Base-by-base conservation (phyloP, 352 stramenopile genomes). In the Phytophthora citricola region DNA sequence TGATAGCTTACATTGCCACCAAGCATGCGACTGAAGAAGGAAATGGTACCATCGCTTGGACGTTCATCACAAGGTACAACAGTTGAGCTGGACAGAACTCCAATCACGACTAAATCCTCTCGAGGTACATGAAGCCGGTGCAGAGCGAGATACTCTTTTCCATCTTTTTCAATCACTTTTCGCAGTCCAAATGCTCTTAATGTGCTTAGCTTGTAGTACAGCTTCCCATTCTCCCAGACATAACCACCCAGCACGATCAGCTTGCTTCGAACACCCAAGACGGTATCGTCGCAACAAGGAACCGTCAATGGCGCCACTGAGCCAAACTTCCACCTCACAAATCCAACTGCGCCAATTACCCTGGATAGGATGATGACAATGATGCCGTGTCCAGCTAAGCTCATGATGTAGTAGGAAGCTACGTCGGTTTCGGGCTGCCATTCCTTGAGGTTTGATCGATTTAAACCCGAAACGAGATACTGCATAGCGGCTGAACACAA, bases 351-450 rank as follows among this genome's bases (percentile, higher is more conserved):
- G 17, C 47, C 29, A 34, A 22, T 11, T 41, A 54, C 29, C 40
- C 47, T 40, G 20, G 47, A 41, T 31, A 41, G 4, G 20, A 54
- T 54, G 15, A 59, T 12, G 7, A 71, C 56, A n/a, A 71, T 63
- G 7, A 58, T 40, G 7, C 56, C 63, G 17, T 67, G 63, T 3
- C 63, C 57, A 6, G 46, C 49, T 12, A 71, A 27, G 39, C 63
- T 66, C 44, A 53, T 62, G 7, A 71, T 22, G 27, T 71, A 71
- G 44, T 66, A 63, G 0, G 56, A 63, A 8, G 34, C 56, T 4
- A 11, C 45, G 17, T 62, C 48, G 1, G 55, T 50, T 20, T 15
- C 43, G 2, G 34, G 44, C 4, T 29, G 24, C 15, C 43, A 46
- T 36, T 54, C 5, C 12, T 34, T 57, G 11, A 49, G 29, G 34